Evolutionary conservation across 768 basidiomycete species (phyloP), one percentile per base, ranked within the genome.

Genomic region (Lactifluus volemus): DNA sequence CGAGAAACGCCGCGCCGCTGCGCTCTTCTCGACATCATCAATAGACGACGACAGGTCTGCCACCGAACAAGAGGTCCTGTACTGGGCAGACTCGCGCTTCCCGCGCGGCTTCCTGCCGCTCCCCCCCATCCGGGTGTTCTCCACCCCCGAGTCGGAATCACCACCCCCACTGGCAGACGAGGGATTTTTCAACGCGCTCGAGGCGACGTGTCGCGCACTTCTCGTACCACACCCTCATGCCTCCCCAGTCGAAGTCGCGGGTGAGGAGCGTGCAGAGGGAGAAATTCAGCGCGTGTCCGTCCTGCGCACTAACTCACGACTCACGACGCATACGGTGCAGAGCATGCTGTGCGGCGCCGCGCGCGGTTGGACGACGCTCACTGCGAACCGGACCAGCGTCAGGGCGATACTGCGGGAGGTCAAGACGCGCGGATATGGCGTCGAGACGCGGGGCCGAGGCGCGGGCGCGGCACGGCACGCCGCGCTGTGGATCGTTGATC

Each of bases 351-450:
- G 80, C 68, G 92, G 92, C 15, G 82, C 86, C 0, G 73, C 73
- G 42, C 73, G 80, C 30, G 84, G 85, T 0, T 86, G 88, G 88
- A 94, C 92, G 63, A 91, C 89, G n/a, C 74, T 95, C 51, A 94
- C 92, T 4, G 90, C 90, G 9, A 95, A 96, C 66, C 78, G 82
- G 64, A 79, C 85, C 34, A 91, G 91, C 65, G 82, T 93, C 29
- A 84, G 80, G 68, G 84, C 84, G 25, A 76, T 94, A n/a, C 62
- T 92, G 61, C 77, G 83, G 61, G 87, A 87, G 70, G 79, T 92
- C 71, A 80, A 76, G 58, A 68, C 71, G 15, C 61, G 74, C 2
- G 73, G 73, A 34, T 67, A 41, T 9, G 67, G n/a, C 4, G 62
- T 60, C 11, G 58, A 54, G 12, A 54, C 45, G 21, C 59, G 39